A percentile compares a stretch with the other conserved stretches of the same genome.
Conservation (phyloP, 129 eudicot species). For the Cynara cardunculus region DNA sequence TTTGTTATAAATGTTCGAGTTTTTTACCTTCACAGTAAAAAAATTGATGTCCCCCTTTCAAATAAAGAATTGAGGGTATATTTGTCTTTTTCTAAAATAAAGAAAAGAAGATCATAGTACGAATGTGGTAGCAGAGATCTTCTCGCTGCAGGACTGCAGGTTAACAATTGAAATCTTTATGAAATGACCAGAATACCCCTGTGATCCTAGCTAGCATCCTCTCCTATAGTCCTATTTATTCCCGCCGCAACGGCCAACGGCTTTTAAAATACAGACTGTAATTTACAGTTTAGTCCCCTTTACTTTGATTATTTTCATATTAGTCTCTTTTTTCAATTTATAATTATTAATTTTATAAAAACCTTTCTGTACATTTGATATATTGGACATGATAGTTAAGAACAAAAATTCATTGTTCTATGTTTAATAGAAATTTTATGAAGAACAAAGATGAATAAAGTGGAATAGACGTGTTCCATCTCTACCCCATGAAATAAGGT, state of each 20-base stretch:
- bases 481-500: too few relatives aligned
- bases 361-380: too few relatives aligned
- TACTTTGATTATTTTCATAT: neutral
- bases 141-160: constrained; percentile 17
- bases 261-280: neutral
- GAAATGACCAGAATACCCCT: constrained; percentile 12
- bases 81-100: constrained; percentile 17
- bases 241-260: constrained; percentile 11
- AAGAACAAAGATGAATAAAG: too few relatives aligned
- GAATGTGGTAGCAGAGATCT: constrained; percentile 35
- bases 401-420: too few relatives aligned
- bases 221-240: neutral
- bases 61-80: too few relatives aligned
- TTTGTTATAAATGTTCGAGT: too few relatives aligned
- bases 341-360: too few relatives aligned
- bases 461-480: too few relatives aligned
- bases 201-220: neutral
- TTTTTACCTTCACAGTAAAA: too few relatives aligned
- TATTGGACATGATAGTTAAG: too few relatives aligned
- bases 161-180: neutral
- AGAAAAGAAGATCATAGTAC: constrained; percentile 15
- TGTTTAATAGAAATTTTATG: too few relatives aligned
- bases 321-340: neutral
- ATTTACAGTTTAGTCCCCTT: neutral
- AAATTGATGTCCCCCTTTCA: too few relatives aligned